Evolutionary conservation across 345 rosid genomes (phyloP).

Genomic region (Brassica cretica): DNA sequence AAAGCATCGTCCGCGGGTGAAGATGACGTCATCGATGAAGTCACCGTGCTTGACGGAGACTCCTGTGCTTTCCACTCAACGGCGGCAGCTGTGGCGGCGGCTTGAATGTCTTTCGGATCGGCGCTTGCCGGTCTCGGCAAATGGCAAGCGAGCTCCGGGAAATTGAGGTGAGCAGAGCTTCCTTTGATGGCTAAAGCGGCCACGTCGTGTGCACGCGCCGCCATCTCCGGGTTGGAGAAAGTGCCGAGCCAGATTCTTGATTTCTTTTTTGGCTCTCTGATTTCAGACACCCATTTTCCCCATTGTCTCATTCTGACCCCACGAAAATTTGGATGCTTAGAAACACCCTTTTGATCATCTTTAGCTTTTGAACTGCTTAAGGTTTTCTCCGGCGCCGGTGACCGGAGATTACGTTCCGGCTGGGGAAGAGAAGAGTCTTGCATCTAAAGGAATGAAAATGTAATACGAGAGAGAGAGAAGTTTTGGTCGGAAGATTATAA

Average conservation of each 20-base stretch:
- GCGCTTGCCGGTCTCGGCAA: slow-evolving; percentile 69
- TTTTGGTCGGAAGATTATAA: slow-evolving; percentile 5
- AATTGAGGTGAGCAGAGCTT: slow-evolving; percentile 67
- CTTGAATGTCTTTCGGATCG: slow-evolving; percentile 83
- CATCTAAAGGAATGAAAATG: slow-evolving; percentile 18
- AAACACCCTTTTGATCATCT: slow-evolving; percentile 20
- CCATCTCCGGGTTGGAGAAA: slow-evolving; percentile 89
- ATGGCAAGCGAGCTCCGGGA: slow-evolving; percentile 62
- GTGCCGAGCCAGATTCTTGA: slow-evolving; percentile 96
- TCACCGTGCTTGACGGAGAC: slow-evolving; percentile 39
- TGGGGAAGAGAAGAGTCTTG: slow-evolving; percentile 20
- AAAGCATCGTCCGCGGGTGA: slow-evolving; percentile 56
- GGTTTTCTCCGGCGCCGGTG: slow-evolving; percentile 24
- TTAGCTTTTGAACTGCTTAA: slow-evolving; percentile 8
- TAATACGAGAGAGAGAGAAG: background rate
- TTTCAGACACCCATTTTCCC: slow-evolving; percentile 98
- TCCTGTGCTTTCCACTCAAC: slow-evolving; percentile 37
- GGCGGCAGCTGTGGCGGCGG: slow-evolving; percentile 81
- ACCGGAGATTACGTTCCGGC: slow-evolving; percentile 25
- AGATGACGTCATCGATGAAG: slow-evolving; percentile 41
- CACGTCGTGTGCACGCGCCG: slow-evolving; percentile 93
- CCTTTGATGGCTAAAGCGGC: slow-evolving; percentile 86
- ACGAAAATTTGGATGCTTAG: slow-evolving; percentile 54
- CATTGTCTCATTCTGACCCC: slow-evolving; percentile 93
- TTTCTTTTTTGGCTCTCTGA: slow-evolving; percentile 85